phyloP scores from a whole-genome alignment of 1,139 yeast genomes.

The Suhomyces maxii region DNA sequence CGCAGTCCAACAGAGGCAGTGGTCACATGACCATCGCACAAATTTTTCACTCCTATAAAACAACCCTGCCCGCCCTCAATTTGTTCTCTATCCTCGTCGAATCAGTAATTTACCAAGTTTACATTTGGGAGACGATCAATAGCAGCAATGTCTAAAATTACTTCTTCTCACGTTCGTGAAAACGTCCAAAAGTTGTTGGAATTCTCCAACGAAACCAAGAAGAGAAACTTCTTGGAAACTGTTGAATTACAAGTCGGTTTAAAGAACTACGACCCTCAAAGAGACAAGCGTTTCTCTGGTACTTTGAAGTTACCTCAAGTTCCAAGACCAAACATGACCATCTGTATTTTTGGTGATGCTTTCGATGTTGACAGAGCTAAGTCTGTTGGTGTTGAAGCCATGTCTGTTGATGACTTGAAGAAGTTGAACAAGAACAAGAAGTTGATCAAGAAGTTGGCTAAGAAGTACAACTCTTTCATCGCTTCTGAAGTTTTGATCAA shows the following conservation, averaged over 20 bases:
- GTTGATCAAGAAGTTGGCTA: conserved; percentile 98
- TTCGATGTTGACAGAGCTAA: conserved; percentile 99
- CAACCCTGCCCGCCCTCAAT: background rate
- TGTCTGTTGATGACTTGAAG: conserved; percentile 99
- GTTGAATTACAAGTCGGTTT: conserved; percentile 99
- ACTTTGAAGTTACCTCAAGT: conserved; percentile 97
- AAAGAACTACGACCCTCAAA: conserved; percentile 99
- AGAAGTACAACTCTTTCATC: conserved; percentile 99
- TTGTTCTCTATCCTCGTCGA: conserved; percentile 47
- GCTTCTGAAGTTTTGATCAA: conserved; percentile 99
- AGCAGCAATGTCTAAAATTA: conserved; percentile 84
- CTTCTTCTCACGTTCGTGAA: conserved; percentile 93
- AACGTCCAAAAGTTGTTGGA: conserved; percentile 91
- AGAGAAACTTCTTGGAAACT: conserved; percentile 99
- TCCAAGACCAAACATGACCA: conserved; percentile 99
- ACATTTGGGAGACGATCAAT: conserved; percentile 66
- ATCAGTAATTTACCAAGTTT: conserved; percentile 48
- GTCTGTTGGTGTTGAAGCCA: conserved; percentile 98
- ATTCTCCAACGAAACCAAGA: conserved; percentile 92
- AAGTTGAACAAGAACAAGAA: conserved; percentile 99
- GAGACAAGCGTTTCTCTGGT: conserved; percentile 99
- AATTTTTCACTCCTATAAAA: conserved; percentile 7
- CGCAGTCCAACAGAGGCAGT: background rate
- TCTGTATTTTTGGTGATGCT: conserved; percentile 99
- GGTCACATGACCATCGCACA: conserved; percentile 2